Evolutionary conservation across 192 early-diverging fungal genomes (phyloP), one percentile per base, ranked within the genome.

Genomic region (Lunasporangiospora selenospora): DNA sequence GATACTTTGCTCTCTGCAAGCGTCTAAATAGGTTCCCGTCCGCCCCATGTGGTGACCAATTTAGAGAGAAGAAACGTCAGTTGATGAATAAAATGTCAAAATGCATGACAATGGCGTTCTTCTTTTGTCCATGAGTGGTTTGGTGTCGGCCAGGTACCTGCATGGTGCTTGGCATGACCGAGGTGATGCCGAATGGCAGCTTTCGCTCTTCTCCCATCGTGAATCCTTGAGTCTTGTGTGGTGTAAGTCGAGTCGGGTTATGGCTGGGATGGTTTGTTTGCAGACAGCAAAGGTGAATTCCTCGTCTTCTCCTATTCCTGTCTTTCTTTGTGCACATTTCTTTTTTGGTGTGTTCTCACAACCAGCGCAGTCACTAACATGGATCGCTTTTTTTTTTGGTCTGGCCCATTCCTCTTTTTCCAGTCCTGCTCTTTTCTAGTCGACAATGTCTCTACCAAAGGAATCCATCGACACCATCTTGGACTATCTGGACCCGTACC

Each of bases 1-100:
- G 18, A 79, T 83, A 90, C 75, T 57, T 90, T 90, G 26, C 67
- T 85, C 52, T 80, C 77, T 2, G 88, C 67, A 56, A 89, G 81
- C 6, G 79, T 80, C 84, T 88, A 48, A 59, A 21, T 0, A 18
- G n/a, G n/a, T n/a, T n/a, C n/a, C n/a, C n/a, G n/a, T n/a, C n/a
- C n/a, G n/a, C n/a, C n/a, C n/a, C n/a, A n/a, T n/a, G n/a, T n/a
- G n/a, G n/a, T n/a, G n/a, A n/a, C n/a, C n/a, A n/a, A 11, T 23
- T 30, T 9, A 34, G n/a, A 24, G 23, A 46, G n/a, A 4, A 16
- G 29, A 38, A 11, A 30, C n/a, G 36, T 48, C 38, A 49, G 46
- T 38, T 54, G 37, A 39, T 37, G n/a, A n/a, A n/a, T n/a, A n/a
- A n/a, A n/a, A n/a, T n/a, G n/a, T n/a, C n/a, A 31, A 30, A 23